These are phyloP conservation scores for Aspergillus egyptiacus DNA, from an alignment of 495 filamentous ascomycete species.

Conservation along the genomic window DNA sequence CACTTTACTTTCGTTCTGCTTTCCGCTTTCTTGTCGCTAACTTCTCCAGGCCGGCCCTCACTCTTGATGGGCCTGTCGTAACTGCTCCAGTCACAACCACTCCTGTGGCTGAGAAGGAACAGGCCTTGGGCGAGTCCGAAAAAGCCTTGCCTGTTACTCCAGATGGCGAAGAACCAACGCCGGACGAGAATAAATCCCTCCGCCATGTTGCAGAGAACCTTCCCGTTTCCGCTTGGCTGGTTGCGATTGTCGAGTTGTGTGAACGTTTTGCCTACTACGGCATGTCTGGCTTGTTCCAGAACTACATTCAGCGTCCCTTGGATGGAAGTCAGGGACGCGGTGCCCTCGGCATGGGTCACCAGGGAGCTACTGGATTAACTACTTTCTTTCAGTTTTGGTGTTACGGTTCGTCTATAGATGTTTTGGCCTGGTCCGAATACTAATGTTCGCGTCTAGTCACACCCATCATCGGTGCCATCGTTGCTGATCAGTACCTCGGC, in stretches of 20 bases:
- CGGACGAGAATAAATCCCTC: constrained; percentile 45
- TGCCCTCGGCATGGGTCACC: constrained; percentile 48
- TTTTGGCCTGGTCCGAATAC: neutral
- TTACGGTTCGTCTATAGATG: constrained; percentile 30
- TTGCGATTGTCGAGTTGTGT: constrained; percentile 57
- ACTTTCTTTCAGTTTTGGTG: constrained; percentile 62
- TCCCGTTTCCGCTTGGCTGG: constrained; percentile 52
- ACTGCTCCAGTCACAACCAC: constrained; percentile 5
- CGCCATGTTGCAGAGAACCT: constrained; percentile 52
- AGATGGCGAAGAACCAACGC: constrained; percentile 50
- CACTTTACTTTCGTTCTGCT: neutral
- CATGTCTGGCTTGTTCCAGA: constrained; percentile 48
- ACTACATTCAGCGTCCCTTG: constrained; percentile 50
- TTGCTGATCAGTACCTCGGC: constrained; percentile 62
- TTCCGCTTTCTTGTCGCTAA: neutral
- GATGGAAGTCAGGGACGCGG: constrained; percentile 46
- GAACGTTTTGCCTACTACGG: constrained; percentile 68
- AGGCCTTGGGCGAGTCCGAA: constrained; percentile 26
- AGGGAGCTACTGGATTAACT: constrained; percentile 53
- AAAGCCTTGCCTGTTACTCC: constrained; percentile 28
- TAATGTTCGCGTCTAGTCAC: constrained; percentile 30
- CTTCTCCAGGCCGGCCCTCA: neutral
- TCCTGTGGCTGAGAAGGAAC: constrained; percentile 25
- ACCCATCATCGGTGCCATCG: constrained; percentile 52
- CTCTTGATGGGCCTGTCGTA: constrained; percentile 3